A percentile compares a stretch with the other conserved stretches of the same genome.
phyloP scores from a whole-genome alignment of 108 stramenopile species.

The Nitzschia putrida region DNA sequence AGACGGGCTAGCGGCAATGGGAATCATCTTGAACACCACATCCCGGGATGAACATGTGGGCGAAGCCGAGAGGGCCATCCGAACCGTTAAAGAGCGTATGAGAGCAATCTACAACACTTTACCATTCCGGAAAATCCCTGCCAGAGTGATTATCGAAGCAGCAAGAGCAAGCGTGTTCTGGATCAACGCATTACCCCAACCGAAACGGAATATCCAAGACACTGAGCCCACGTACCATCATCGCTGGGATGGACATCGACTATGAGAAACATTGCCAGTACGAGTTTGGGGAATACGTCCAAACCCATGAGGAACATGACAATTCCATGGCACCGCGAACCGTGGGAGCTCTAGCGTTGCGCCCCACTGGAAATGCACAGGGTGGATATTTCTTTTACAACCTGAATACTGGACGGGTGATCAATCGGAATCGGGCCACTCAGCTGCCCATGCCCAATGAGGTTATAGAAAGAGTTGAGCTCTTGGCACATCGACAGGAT shows the following conservation, averaged over 20 bases:
- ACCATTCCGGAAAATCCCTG: slow-evolving; percentile 34
- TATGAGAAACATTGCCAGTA: slow-evolving; percentile 32
- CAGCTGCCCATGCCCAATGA: slow-evolving; percentile 22
- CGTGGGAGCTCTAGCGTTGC: slow-evolving; percentile 28
- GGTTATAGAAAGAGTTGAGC: slow-evolving; percentile 35
- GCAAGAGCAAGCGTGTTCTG: slow-evolving; percentile 26
- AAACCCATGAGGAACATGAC: slow-evolving; percentile 37
- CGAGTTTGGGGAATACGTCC: slow-evolving; percentile 43
- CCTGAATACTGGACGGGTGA: slow-evolving; percentile 17
- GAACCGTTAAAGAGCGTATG: slow-evolving; percentile 42
- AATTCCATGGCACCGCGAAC: slow-evolving; percentile 39
- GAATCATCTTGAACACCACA: slow-evolving; percentile 6
- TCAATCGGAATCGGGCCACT: slow-evolving; percentile 33
- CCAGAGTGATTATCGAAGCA: slow-evolving; percentile 17
- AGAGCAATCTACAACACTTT: slow-evolving; percentile 27
- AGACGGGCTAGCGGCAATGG: slow-evolving; percentile 8
- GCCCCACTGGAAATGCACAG: slow-evolving; percentile 31
- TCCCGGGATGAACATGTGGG: slow-evolving; percentile 38
- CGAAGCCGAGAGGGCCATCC: slow-evolving; percentile 37
- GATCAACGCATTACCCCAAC: slow-evolving; percentile 42
- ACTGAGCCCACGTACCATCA: slow-evolving; percentile 33
- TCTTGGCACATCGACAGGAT: slow-evolving; percentile 15
- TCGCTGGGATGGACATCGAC: slow-evolving; percentile 21
- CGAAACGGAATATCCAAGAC: slow-evolving; percentile 35
- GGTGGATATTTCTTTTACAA: slow-evolving; percentile 42